Evolutionary conservation across 2,329 filamentous ascomycete species (phyloP), one percentile per base, ranked within the genome.

Genomic region (Calycina herbarum): DNA sequence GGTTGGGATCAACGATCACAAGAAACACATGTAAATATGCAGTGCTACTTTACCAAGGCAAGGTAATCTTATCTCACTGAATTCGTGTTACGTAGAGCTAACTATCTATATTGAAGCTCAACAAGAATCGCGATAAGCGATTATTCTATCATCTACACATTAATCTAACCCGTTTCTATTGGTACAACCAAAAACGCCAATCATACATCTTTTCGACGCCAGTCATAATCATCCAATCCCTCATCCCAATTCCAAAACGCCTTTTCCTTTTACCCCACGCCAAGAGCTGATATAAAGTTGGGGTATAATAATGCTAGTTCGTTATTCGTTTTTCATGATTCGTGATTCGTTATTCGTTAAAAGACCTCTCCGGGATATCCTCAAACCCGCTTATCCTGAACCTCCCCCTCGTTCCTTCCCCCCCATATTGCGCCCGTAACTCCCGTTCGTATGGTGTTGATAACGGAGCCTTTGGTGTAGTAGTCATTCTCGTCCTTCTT

Each of bases 371-470:
- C 4, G 66, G 58, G 56, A 75, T 72, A 59, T 75, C 72, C 56
- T 68, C 68, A 68, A 75, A 75, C 6, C 70, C 73, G 51, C 59
- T 64, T 24, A 72, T 64, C 11, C 70, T 66, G 5, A 40, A 40
- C 11, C 38, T 56, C 72, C 62, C 24, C 65, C 69, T 64, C 71
- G 72, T 63, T 68, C 48, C 48, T 68, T 29, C 66, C 66, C 15
- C 33, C 24, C 70, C 67, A 65, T 71, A 75, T 45, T 73, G 70
- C 56, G 71, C 72, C 51, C 76, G 73, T 2, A 78, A 70, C 42
- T 78, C 76, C 31, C 74, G 72, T 65, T 80, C 78, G n/a, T 81
- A 74, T n/a, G 81, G 78, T 0, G 78, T 79, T 6, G 80, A 78
- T 6, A 82, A 72, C 15, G 80, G 79, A 17, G 76, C 79, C 63